Evolutionary conservation across 176 grass and related monocot species (phyloP).

Genomic region (Tillandsia leiboldiana): DNA sequence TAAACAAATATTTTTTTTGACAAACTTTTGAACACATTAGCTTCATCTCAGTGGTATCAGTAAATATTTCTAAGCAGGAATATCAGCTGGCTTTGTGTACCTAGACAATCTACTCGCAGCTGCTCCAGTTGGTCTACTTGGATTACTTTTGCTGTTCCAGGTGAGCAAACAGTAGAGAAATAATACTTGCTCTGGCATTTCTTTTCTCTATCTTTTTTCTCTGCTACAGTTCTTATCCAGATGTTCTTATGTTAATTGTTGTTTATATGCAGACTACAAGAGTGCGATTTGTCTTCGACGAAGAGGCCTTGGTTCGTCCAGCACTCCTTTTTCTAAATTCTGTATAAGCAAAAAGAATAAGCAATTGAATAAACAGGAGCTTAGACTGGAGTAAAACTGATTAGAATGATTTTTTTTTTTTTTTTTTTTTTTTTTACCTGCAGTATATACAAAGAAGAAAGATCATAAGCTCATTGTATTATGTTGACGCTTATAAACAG

Average conservation of each 20-base stretch:
- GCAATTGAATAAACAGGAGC: too few species aligned
- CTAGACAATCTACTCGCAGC: slow-evolving; percentile 73
- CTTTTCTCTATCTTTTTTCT: slow-evolving; percentile 1
- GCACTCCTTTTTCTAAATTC: not conserved
- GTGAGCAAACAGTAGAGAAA: slow-evolving; percentile 15
- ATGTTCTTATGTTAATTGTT: not conserved
- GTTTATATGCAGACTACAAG: slow-evolving; percentile 61
- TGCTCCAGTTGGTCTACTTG: slow-evolving; percentile 67
- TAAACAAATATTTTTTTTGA: not conserved
- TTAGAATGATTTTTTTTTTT: too few species aligned
- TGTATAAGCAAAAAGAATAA: too few species aligned
- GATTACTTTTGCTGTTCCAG: slow-evolving; percentile 74
- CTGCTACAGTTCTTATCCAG: not conserved
- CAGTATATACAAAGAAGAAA: too few species aligned
- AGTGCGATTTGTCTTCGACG: slow-evolving; percentile 87
- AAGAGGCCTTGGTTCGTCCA: slow-evolving; percentile 74
- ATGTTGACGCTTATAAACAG: too few species aligned
- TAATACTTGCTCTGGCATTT: not conserved
- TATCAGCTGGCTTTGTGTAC: slow-evolving; percentile 67
- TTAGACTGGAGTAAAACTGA: too few species aligned
- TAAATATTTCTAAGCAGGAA: slow-evolving; percentile 33
- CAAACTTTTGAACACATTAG: not conserved
- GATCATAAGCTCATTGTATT: too few species aligned
- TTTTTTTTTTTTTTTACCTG: too few species aligned
- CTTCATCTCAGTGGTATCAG: not conserved